Base-by-base conservation (phyloP, 129 eudicot species). In the Arctium minus region DNA sequence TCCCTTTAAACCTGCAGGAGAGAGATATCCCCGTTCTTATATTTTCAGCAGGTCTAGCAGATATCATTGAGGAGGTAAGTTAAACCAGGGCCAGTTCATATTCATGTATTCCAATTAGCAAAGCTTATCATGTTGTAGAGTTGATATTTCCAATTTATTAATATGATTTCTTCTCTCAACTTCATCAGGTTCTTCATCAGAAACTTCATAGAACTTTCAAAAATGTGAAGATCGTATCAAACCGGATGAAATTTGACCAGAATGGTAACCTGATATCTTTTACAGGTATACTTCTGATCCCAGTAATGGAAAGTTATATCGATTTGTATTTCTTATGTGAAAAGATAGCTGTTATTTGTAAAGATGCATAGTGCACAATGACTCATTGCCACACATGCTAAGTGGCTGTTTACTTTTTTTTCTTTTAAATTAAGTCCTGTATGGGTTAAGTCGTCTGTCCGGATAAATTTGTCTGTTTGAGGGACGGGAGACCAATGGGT, bases 31-130 rank as follows among this genome's bases (percentile, higher is more conserved):
- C 97, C 33, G 89, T 92, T 81, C 97, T 94, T 71, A 89, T 94
- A 84, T 94, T 94, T 85, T 94, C 98, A 79, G 98, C 98, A 68
- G 98, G 98, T 39, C 91, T 94, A 60, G 98, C 98, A 1, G 98
- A 94, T 87, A 90, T 94, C 60, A 94, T 94, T 73, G 98, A 94
- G 85, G 98, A 94, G 96, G 98, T 89, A 62, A 81, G 87, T 69
- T 69, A 78, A 73, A 72, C 67, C n/a, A 77, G 18, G 12, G 17
- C 50, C 64, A 22, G 29, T 11, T 42, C 10, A 22, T 70, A 8
- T 80, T 74, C 81, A 13, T 75, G 67, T 75, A 30, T 22, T 71
- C 78, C 83, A 8, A 32, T 71, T 70, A 83, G 36, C 82, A 64
- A 31, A 69, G 22, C 33, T 12, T 70, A 78, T 22, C 53, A 5